phyloP scores from a whole-genome alignment of 1,284 basidiomycete species.

The Pseudozyma pruni region DNA sequence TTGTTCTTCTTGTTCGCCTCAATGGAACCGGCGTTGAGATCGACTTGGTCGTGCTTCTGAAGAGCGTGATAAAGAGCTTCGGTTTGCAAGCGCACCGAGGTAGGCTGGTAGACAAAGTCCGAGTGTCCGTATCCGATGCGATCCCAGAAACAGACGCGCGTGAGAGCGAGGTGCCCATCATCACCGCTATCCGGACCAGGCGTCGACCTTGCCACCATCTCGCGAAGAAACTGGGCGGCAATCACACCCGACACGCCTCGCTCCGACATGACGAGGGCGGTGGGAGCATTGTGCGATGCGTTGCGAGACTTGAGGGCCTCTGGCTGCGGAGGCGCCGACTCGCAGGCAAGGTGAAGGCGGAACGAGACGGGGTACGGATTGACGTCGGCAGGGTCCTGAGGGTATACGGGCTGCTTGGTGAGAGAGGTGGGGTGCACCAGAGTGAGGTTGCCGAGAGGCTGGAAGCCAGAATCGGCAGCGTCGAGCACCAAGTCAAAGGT shows the following conservation, averaged over 20 bases:
- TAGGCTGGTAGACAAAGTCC: constrained; percentile 46
- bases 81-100: constrained; percentile 35
- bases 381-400: constrained; percentile 36
- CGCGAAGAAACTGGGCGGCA: constrained; percentile 49
- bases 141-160: constrained; percentile 53
- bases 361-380: constrained; percentile 44
- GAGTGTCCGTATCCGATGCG: constrained; percentile 51
- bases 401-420: constrained; percentile 34
- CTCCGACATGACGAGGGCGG: constrained; percentile 57
- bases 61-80: constrained; percentile 42
- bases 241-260: constrained; percentile 47
- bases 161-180: constrained; percentile 52
- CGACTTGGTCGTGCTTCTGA: constrained; percentile 21
- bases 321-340: constrained; percentile 30
- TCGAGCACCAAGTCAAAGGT: constrained; percentile 52
- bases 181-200: constrained; percentile 14
- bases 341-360: constrained; percentile 50
- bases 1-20: constrained; percentile 10
- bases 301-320: constrained; percentile 9
- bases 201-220: constrained; percentile 43
- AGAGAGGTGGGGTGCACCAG: constrained; percentile 35
- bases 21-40: constrained; percentile 5
- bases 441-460: constrained; percentile 45
- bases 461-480: constrained; percentile 48
- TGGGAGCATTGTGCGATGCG: constrained; percentile 22